Percentiles rank a stretch among this genome's conserved stretches.
These are phyloP conservation scores for Penicillium sp. DNA, from an alignment of 2,329 filamentous ascomycete genomes.

Conservation along the genomic window DNA sequence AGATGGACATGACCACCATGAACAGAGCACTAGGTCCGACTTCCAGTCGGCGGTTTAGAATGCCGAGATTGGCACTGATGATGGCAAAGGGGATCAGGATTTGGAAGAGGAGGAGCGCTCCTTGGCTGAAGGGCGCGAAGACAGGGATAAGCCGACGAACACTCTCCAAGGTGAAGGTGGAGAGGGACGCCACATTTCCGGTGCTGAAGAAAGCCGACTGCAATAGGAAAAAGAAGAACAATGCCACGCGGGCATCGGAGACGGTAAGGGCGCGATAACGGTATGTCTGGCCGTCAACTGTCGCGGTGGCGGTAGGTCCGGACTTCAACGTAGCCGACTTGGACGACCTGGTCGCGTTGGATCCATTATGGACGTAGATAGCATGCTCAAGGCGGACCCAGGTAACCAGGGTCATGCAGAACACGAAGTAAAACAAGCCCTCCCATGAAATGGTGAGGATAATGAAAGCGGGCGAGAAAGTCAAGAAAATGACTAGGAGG, in stretches of 20 bases:
- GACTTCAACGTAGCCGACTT: conserved; percentile 19
- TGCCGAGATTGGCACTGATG: conserved; percentile 89
- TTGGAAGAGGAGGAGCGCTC: conserved; percentile 82
- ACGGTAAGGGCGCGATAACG: conserved; percentile 69
- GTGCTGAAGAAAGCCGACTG: conserved; percentile 97
- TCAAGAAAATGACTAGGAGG: conserved; percentile 83
- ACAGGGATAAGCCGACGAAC: conserved; percentile 84
- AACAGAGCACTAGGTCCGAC: conserved; percentile 88
- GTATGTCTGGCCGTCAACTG: conserved; percentile 31
- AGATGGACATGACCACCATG: conserved; percentile 90
- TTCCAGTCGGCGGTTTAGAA: conserved; percentile 79
- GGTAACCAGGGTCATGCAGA: conserved; percentile 75
- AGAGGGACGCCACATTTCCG: conserved; percentile 91
- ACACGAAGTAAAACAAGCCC: conserved; percentile 90
- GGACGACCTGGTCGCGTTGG: conserved; percentile 8
- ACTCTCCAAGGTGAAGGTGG: conserved; percentile 88
- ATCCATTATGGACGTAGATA: conserved; percentile 54
- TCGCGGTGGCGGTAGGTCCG: conserved; percentile 34
- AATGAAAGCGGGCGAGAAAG: conserved; percentile 90
- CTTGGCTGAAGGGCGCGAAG: conserved; percentile 92
- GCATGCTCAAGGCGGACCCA: conserved; percentile 93
- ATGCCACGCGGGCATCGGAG: conserved; percentile 80
- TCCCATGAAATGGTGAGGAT: conserved; percentile 98
- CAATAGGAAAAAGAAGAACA: conserved; percentile 93
- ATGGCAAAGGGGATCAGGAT: conserved; percentile 90